Evolutionary conservation across 2,329 filamentous ascomycete species (phyloP).

Genomic region (Pyricularia grisea): DNA sequence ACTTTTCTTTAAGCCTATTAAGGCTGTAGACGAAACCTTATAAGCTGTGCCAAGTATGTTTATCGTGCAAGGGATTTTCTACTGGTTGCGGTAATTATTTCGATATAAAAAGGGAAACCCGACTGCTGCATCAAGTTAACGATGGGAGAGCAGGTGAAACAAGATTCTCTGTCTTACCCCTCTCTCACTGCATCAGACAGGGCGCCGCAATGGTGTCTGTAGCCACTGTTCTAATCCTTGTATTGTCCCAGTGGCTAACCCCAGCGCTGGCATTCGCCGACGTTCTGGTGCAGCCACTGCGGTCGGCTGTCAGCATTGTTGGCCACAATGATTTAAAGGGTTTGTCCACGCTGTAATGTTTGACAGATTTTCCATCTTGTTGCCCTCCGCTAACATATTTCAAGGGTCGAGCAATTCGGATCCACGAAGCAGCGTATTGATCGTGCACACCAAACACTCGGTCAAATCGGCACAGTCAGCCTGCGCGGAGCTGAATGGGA

Average conservation of each 20-base stretch:
- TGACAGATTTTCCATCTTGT: not conserved
- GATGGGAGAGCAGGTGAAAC: not conserved
- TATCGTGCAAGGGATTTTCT: too few species aligned
- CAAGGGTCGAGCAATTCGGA: not conserved
- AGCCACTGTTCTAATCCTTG: not conserved
- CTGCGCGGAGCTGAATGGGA: not conserved
- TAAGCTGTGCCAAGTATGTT: too few species aligned
- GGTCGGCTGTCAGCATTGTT: constrained; percentile 26
- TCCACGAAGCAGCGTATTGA: constrained; percentile 5
- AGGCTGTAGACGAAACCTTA: too few species aligned
- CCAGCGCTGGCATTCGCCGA: not conserved
- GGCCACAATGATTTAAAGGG: constrained; percentile 32
- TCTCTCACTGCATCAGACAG: not conserved
- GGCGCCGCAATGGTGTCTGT: too few species aligned
- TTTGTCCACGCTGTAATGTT: constrained; percentile 6
- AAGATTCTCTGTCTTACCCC: too few species aligned
- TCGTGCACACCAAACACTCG: not conserved
- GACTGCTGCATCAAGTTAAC: too few species aligned
- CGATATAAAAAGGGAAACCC: too few species aligned
- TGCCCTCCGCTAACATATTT: too few species aligned
- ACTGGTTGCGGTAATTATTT: too few species aligned
- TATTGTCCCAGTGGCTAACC: not conserved
- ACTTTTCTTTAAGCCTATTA: too few species aligned
- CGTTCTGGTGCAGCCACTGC: constrained; percentile 10
- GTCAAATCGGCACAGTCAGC: not conserved